These are phyloP conservation scores for Chytriomyces sp. DNA, from an alignment of 192 early-diverging fungal species.

Conservation along the genomic window DNA sequence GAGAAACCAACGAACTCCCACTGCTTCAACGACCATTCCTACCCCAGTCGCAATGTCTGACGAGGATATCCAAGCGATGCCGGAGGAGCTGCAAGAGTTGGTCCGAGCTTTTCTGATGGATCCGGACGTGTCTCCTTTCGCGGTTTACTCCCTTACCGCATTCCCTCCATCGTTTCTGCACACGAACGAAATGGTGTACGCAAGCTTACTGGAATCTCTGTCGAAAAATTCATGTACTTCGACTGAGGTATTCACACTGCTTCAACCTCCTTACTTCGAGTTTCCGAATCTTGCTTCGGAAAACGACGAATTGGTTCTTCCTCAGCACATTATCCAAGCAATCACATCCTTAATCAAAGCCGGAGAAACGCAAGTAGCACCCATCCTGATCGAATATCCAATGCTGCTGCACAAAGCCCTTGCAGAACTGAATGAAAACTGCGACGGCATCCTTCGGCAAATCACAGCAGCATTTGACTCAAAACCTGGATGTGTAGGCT, in stretches of 20 bases:
- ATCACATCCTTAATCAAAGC: slow-evolving; percentile 13
- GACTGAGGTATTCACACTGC: slow-evolving; percentile 15
- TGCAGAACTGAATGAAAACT: neutral
- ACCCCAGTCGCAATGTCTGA: neutral
- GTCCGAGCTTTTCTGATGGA: neutral
- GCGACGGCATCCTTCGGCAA: neutral
- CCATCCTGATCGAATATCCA: neutral
- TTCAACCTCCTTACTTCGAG: slow-evolving; percentile 21
- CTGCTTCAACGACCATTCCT: too few relatives aligned
- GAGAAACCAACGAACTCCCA: neutral
- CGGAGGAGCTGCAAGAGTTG: neutral
- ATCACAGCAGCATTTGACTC: neutral
- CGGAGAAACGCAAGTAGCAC: neutral
- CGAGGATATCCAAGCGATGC: neutral
- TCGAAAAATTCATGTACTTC: neutral
- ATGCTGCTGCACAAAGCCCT: neutral
- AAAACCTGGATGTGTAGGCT: too few relatives aligned
- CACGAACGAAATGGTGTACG: neutral
- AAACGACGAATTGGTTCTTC: neutral
- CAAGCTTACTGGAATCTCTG: neutral
- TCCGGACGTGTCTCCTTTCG: slow-evolving; percentile 2
- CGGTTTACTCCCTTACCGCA: slow-evolving; percentile 6
- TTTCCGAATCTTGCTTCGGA: neutral
- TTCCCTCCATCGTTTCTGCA: slow-evolving; percentile 2
- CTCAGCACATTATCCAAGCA: slow-evolving; percentile 2